Percentiles rank a stretch among this genome's conserved stretches.
These are phyloP conservation scores for Alternaria tenuissima DNA, from an alignment of 2,329 filamentous ascomycete species.

Conservation along the genomic window DNA sequence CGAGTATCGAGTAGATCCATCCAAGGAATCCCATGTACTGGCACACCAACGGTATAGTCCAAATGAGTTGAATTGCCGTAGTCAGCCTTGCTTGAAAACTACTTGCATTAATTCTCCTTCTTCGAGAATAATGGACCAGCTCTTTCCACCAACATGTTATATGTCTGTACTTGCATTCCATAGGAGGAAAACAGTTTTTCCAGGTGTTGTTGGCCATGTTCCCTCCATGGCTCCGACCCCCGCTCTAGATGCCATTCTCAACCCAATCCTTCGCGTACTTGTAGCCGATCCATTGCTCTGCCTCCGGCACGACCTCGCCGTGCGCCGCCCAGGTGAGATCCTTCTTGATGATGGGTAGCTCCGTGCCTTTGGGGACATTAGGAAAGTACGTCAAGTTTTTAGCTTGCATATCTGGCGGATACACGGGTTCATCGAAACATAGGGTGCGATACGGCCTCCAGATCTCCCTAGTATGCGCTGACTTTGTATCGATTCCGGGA, in stretches of 20 bases:
- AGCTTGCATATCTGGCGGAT: not conserved
- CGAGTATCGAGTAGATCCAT: too few species aligned
- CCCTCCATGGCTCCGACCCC: rapidly evolving
- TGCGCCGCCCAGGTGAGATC: not conserved
- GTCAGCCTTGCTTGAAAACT: not conserved
- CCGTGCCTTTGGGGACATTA: rapidly evolving
- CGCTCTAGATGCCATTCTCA: not conserved
- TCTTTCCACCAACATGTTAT: not conserved
- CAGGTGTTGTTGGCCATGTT: not conserved
- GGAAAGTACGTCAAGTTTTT: not conserved
- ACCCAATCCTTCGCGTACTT: not conserved
- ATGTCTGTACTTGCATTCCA: not conserved
- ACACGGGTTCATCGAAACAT: too few species aligned
- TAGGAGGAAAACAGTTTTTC: not conserved
- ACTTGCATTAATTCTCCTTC: not conserved
- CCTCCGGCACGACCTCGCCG: not conserved
- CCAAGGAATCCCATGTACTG: too few species aligned
- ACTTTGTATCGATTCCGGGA: too few species aligned
- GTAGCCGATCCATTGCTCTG: not conserved
- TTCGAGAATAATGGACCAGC: not conserved
- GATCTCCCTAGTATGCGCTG: rapidly evolving
- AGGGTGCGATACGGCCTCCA: too few species aligned
- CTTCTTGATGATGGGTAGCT: not conserved
- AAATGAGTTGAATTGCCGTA: too few species aligned
- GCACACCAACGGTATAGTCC: too few species aligned